Conservation (phyloP, 169 alveolate species). For the Eimeria maxima region DNA sequence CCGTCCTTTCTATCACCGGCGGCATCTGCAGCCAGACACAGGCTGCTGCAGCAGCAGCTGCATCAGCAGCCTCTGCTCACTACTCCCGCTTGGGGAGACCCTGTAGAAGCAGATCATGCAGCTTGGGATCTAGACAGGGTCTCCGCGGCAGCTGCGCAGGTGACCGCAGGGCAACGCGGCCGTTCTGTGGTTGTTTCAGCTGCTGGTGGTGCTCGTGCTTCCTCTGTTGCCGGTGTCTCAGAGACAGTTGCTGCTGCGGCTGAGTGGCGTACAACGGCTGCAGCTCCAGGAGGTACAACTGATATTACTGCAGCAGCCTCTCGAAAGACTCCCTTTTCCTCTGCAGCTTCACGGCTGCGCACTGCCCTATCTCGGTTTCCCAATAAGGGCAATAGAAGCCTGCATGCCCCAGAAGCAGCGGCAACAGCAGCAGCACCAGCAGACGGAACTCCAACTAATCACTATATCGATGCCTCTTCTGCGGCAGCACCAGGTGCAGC, state of each 20-base stretch:
- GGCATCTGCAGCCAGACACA: slow-evolving; percentile 22
- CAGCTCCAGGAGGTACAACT: background rate
- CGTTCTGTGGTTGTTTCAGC: background rate
- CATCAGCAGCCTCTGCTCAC: slow-evolving; percentile 5
- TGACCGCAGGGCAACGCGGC: background rate
- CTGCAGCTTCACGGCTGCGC: slow-evolving; percentile 12
- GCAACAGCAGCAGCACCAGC: slow-evolving; percentile 9
- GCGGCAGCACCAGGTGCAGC: background rate
- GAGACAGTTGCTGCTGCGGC: slow-evolving; percentile 19
- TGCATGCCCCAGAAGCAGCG: background rate
- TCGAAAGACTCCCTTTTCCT: slow-evolving; percentile 2
- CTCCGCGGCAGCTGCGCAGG: background rate
- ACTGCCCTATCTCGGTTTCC: background rate
- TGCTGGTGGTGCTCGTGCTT: slow-evolving; percentile 6
- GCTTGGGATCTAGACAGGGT: background rate
- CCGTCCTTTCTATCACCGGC: slow-evolving; percentile 6
- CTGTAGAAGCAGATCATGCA: background rate
- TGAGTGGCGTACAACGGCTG: background rate
- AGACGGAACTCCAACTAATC: background rate
- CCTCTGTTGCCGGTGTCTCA: slow-evolving; percentile 20
- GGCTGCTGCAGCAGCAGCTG: slow-evolving; percentile 36
- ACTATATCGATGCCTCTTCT: background rate
- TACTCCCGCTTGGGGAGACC: slow-evolving; percentile 37
- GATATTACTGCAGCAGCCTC: background rate
- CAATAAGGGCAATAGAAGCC: background rate